Evolutionary conservation across 2,329 filamentous ascomycete species (phyloP).

Genomic region (Aspergillus pseudonomiae): DNA sequence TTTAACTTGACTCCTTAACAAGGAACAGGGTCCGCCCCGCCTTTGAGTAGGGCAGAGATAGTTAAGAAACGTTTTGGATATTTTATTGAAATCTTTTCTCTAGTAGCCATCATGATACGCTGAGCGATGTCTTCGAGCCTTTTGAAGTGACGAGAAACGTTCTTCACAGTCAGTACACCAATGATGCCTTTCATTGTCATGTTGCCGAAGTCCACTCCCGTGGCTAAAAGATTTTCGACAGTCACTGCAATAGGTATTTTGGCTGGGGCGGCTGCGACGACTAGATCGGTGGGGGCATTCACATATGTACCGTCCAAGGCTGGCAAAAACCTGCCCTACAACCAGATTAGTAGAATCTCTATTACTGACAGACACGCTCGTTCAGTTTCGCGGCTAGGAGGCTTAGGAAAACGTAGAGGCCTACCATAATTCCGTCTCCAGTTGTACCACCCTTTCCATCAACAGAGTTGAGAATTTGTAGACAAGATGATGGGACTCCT

Average conservation of each 20-base stretch:
- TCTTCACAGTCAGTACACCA: neutral
- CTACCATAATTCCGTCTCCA: constrained; percentile 7
- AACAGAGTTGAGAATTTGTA: constrained; percentile 2
- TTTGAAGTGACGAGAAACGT: neutral
- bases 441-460: constrained; percentile 5
- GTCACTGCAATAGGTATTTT: neutral
- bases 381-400: neutral
- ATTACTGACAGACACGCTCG: neutral
- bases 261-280: neutral
- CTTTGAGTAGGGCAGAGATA: neutral
- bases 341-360: neutral
- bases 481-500: neutral
- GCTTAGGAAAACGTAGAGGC: neutral
- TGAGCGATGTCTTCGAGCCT: neutral
- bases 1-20: neutral
- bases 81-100: neutral
- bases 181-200: neutral
- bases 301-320: neutral
- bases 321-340: neutral
- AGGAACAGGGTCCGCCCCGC: neutral
- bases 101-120: neutral
- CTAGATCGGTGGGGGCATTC: neutral
- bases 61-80: neutral
- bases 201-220: neutral
- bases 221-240: neutral